Percentiles rank a stretch among this genome's conserved stretches.
Conservation (phyloP, 805 yeast genomes). For the Candida peoriensis region DNA sequence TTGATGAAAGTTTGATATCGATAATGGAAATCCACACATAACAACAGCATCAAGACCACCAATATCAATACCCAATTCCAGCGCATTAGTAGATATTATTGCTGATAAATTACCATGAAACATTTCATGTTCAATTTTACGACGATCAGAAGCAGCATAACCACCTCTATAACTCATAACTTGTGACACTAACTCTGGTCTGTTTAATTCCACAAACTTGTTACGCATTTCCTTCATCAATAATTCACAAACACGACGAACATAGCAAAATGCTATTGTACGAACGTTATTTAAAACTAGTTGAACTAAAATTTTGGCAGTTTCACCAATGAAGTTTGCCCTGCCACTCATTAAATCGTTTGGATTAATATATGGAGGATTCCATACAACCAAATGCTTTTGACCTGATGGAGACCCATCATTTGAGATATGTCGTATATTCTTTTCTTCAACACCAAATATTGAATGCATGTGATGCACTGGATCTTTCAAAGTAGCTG, state of each 20-base stretch:
- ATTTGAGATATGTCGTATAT: conserved; percentile 51
- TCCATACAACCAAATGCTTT: conserved; percentile 76
- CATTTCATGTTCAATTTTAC: conserved; percentile 86
- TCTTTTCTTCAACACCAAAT: conserved; percentile 58
- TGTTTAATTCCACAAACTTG: conserved; percentile 40
- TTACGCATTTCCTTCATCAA: conserved; percentile 77
- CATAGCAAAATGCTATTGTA: conserved; percentile 87
- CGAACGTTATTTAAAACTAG: conserved; percentile 61
- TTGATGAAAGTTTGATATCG: conserved; percentile 84
- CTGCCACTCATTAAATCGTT: conserved; percentile 55
- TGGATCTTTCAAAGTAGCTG: conserved; percentile 87
- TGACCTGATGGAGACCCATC: conserved; percentile 91
- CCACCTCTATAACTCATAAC: conserved; percentile 96
- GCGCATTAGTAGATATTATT: conserved; percentile 89
- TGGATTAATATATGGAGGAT: conserved; percentile 67
- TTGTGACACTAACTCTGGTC: conserved; percentile 45
- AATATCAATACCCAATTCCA: conserved; percentile 93
- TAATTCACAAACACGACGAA: conserved; percentile 80
- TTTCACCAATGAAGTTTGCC: conserved; percentile 66
- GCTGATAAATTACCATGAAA: conserved; percentile 82
- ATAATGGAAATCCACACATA: conserved; percentile 88
- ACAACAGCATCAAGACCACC: conserved; percentile 90
- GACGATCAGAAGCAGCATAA: conserved; percentile 77
- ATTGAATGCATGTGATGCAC: conserved; percentile 62
- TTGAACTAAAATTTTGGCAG: conserved; percentile 68